These are phyloP conservation scores for Syncephalis fuscata DNA, from an alignment of 371 early-diverging fungal genomes.

Conservation along the genomic window DNA sequence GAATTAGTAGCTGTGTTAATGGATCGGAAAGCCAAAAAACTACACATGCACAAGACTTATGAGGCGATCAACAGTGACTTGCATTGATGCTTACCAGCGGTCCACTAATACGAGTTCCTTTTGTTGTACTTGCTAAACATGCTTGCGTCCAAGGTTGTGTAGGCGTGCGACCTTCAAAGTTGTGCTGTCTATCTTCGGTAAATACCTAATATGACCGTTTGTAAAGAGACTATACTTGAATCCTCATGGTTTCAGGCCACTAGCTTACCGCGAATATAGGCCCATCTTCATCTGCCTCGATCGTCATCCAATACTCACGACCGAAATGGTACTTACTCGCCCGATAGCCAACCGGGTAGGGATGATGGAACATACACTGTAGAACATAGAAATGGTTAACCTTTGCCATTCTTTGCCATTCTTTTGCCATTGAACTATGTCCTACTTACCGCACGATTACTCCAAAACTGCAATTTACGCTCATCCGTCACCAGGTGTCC, in stretches of 20 bases:
- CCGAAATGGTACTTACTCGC: slow-evolving; percentile 15
- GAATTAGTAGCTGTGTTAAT: slow-evolving; percentile 16
- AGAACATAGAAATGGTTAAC: not conserved
- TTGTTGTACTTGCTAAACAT: slow-evolving; percentile 13
- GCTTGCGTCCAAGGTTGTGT: slow-evolving; percentile 17
- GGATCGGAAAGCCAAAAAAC: slow-evolving; percentile 18
- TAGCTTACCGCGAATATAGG: slow-evolving; percentile 11
- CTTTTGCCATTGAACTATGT: too few species aligned
- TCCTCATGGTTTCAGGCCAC: too few species aligned
- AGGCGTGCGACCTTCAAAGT: slow-evolving; percentile 11
- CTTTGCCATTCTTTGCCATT: too few species aligned
- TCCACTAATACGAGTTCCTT: slow-evolving; percentile 17
- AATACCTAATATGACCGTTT: not conserved
- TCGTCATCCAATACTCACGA: slow-evolving; percentile 12
- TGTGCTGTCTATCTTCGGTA: slow-evolving; percentile 6
- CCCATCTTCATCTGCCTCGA: slow-evolving; percentile 12
- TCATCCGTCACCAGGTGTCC: slow-evolving; percentile 12
- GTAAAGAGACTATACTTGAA: too few species aligned
- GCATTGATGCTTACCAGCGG: slow-evolving; percentile 4
- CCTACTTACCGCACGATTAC: slow-evolving; percentile 13
- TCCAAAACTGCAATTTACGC: slow-evolving; percentile 13
- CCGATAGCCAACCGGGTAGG: slow-evolving; percentile 15
- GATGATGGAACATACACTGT: slow-evolving; percentile 14
- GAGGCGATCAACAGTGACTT: not conserved
- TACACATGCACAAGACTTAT: not conserved